These are phyloP conservation scores for Cenchrus fungigraminus DNA, from an alignment of 176 grass and related monocot genomes.

Conservation along the genomic window DNA sequence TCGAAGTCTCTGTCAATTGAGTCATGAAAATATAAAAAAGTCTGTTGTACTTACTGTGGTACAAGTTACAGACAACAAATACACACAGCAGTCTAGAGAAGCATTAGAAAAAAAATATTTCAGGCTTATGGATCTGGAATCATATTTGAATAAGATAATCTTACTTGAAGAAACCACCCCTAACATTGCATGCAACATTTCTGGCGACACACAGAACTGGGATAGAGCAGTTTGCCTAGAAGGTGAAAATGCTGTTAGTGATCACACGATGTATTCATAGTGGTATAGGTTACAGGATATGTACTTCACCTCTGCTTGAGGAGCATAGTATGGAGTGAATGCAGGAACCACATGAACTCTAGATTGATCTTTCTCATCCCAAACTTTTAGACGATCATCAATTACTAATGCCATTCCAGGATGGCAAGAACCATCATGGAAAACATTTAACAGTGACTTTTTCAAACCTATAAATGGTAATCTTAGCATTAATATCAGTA, in stretches of 20 bases:
- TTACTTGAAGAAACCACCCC: conserved; percentile 99
- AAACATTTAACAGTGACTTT: conserved; percentile 92
- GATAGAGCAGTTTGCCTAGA: conserved; percentile 75
- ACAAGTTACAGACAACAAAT: conserved; percentile 30
- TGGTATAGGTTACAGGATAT: conserved; percentile 11
- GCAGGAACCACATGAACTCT: conserved; percentile 98
- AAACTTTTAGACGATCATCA: conserved; percentile 97
- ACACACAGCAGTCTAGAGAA: neutral
- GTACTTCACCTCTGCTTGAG: conserved; percentile 88
- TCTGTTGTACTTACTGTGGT: neutral
- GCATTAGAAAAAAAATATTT: conserved; percentile 24
- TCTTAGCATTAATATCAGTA: conserved; percentile 33
- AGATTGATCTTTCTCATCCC: conserved; percentile 97
- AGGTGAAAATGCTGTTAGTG: conserved; percentile 39
- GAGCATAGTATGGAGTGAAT: conserved; percentile 97
- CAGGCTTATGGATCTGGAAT: conserved; percentile 24
- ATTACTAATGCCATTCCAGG: conserved; percentile 96
- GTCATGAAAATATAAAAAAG: conserved; percentile 32
- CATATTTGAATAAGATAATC: conserved; percentile 38
- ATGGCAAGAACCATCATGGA: conserved; percentile 93
- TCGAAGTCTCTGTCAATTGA: conserved; percentile 83
- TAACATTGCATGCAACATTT: conserved; percentile 98
- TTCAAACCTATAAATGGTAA: conserved; percentile 56
- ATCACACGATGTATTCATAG: conserved; percentile 24
- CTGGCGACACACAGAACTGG: conserved; percentile 93